Conservation (phyloP, 2,329 filamentous ascomycete species). For the Hypoxylon sp. region DNA sequence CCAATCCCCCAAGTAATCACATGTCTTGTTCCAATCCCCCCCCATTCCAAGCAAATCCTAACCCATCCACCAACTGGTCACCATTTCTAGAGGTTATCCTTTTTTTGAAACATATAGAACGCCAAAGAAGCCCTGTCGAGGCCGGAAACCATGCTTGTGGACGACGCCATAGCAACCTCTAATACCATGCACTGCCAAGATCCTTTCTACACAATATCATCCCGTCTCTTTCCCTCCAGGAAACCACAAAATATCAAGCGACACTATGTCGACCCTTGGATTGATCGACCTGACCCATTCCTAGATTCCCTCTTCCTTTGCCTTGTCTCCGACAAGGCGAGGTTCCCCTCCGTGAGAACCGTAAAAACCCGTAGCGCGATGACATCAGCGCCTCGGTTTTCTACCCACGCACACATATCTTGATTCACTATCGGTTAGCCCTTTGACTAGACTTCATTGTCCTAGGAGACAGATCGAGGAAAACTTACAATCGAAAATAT, state of each 20-base stretch:
- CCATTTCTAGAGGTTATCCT: no score
- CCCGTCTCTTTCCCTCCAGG: constrained; percentile 5
- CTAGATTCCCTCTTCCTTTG: constrained; percentile 10
- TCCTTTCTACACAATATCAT: constrained; percentile 8
- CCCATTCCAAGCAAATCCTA: no score
- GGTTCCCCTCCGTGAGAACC: constrained; percentile 23
- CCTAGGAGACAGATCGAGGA: not conserved
- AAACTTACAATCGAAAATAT: constrained; percentile 68
- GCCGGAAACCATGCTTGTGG: constrained; percentile 4
- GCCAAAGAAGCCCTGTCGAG: constrained; percentile 13
- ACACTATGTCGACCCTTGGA: constrained; percentile 20
- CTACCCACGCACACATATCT: constrained; percentile 71
- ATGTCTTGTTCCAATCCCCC: no score
- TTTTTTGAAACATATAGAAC: constrained; percentile 24
- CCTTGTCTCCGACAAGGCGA: constrained; percentile 21
- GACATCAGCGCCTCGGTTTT: constrained; percentile 55
- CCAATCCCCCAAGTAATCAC: no score
- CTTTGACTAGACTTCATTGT: not conserved
- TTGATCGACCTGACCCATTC: constrained; percentile 19
- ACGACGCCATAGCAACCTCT: constrained; percentile 12
- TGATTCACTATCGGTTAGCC: constrained; percentile 29
- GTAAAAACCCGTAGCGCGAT: constrained; percentile 13
- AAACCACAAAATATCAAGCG: constrained; percentile 22
- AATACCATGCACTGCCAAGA: constrained; percentile 8
- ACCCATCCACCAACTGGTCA: no score